Evolutionary conservation across 164 flowering plant genomes (phyloP).

Genomic region (Vitis cinerea): DNA sequence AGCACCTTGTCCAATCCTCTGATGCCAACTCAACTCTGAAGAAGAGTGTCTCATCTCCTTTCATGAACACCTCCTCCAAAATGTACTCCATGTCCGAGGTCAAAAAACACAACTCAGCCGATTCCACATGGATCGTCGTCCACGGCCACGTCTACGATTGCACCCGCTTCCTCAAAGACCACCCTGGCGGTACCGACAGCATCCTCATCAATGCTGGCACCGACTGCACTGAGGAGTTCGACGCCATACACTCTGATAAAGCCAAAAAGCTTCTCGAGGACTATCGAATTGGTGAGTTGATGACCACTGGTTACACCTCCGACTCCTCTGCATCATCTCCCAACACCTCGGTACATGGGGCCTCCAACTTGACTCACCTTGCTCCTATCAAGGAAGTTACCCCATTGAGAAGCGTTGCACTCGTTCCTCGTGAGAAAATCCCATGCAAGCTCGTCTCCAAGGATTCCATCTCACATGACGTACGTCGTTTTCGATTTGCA

Average conservation of each 20-base stretch:
- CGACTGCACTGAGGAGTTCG: conserved; percentile 96
- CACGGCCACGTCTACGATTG: conserved; percentile 92
- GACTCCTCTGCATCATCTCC: conserved; percentile 63
- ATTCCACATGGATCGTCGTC: conserved; percentile 91
- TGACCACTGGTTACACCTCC: conserved; percentile 60
- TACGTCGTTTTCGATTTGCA: conserved; percentile 66
- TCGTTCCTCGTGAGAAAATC: conserved; percentile 63
- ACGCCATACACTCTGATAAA: conserved; percentile 91
- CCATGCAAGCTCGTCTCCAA: conserved; percentile 67
- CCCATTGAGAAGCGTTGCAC: conserved; percentile 32
- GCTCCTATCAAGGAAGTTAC: conserved; percentile 59
- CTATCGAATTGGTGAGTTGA: conserved; percentile 70
- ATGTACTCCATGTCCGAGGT: conserved; percentile 70
- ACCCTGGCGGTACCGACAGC: conserved; percentile 94
- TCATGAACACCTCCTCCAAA: conserved; percentile 75
- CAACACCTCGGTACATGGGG: conserved; percentile 65
- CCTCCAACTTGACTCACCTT: conserved; percentile 29
- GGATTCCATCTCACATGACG: conserved; percentile 66
- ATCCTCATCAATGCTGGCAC: conserved; percentile 96
- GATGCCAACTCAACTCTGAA: conserved; percentile 43
- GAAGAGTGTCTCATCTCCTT: conserved; percentile 72
- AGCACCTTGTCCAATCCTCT: conserved; percentile 46
- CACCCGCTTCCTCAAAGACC: conserved; percentile 83
- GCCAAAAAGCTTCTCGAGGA: conserved; percentile 82
- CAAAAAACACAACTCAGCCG: conserved; percentile 60